A percentile compares a stretch with the other conserved stretches of the same genome.
phyloP scores from a whole-genome alignment of 495 filamentous ascomycete species.

The Penicillium bialowiezense region DNA sequence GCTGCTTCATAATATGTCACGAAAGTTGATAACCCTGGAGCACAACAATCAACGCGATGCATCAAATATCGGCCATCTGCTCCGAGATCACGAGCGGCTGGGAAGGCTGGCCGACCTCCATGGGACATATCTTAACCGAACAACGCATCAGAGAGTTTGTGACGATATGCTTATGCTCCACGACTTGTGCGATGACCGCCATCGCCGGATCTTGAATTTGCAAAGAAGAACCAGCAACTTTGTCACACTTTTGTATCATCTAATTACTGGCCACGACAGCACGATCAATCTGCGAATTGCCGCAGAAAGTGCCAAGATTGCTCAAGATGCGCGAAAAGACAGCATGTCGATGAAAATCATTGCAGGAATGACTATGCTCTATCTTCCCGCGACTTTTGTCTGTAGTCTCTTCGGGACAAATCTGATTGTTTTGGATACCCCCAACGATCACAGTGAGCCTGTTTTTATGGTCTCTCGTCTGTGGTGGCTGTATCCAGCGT shows the following conservation, averaged over 20 bases:
- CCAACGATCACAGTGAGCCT: background rate
- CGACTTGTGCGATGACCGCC: constrained; percentile 11
- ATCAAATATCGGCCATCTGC: constrained; percentile 10
- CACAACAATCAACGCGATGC: constrained; percentile 14
- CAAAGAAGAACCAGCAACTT: constrained; percentile 14
- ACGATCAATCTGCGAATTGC: constrained; percentile 22
- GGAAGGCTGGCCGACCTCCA: constrained; percentile 5
- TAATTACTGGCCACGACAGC: constrained; percentile 21
- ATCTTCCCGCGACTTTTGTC: constrained; percentile 35
- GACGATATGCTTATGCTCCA: constrained; percentile 10
- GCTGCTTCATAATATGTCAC: constrained; percentile 14
- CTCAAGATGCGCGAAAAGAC: constrained; percentile 31
- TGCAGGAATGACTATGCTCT: constrained; percentile 36
- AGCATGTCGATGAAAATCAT: constrained; percentile 38
- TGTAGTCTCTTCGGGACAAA: constrained; percentile 22
- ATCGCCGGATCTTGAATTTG: constrained; percentile 13
- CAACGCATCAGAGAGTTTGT: constrained; percentile 6
- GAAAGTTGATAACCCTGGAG: constrained; percentile 17
- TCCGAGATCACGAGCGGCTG: constrained; percentile 10
- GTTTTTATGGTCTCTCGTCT: constrained; percentile 12
- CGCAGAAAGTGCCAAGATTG: constrained; percentile 21
- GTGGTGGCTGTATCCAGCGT: constrained; percentile 21
- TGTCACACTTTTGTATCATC: constrained; percentile 19
- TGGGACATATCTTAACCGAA: constrained; percentile 1
- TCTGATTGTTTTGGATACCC: constrained; percentile 13